Evolutionary conservation across 768 basidiomycete genomes (phyloP), one percentile per base, ranked within the genome.

Genomic region (Leucosporidium yakuticum): DNA sequence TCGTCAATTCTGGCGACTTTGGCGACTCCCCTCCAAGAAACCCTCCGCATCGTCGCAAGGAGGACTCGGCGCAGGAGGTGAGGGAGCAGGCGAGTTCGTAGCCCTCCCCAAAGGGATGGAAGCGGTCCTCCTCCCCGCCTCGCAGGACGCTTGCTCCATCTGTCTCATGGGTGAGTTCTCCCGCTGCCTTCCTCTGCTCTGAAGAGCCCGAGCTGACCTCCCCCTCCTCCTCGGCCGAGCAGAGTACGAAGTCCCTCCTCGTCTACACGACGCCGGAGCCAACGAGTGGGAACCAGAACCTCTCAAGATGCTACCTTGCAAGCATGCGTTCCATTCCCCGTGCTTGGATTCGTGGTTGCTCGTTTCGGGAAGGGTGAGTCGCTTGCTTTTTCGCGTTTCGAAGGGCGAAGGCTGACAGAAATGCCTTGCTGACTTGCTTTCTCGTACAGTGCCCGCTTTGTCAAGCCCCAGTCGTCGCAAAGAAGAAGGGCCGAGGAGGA

Each of bases 171-270:
- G 67, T 68, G 19, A 50, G 67, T 23, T 29, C 6, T 21, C n/a
- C 23, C 20, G n/a, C 15, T 20, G 14, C 25, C 34, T 19, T 25
- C 1, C 1, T 29, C 36, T n/a, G n/a, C n/a, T n/a, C n/a, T n/a
- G n/a, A n/a, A n/a, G n/a, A n/a, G n/a, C n/a, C n/a, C n/a, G n/a
- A n/a, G n/a, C n/a, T n/a, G n/a, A n/a, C n/a, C 36, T 31, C 12
- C 49, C 31, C 4, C 27, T 20, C 36, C 25, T 4, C 19, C 19
- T 15, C n/a, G 3, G 2, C 2, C 7, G 15, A 3, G 47, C 67
- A 68, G 70, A 71, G 11, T 71, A 71, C 64, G 70, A 71, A 4
- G 36, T 34, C 0, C 70, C 70, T 1, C 70, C 70, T 44, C 39
- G 39, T 44, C 39, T 44, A 8, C 0, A 7, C 17, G 1, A 20